Conservation (phyloP, 495 filamentous ascomycete species). For the Daldinia decipiens region DNA sequence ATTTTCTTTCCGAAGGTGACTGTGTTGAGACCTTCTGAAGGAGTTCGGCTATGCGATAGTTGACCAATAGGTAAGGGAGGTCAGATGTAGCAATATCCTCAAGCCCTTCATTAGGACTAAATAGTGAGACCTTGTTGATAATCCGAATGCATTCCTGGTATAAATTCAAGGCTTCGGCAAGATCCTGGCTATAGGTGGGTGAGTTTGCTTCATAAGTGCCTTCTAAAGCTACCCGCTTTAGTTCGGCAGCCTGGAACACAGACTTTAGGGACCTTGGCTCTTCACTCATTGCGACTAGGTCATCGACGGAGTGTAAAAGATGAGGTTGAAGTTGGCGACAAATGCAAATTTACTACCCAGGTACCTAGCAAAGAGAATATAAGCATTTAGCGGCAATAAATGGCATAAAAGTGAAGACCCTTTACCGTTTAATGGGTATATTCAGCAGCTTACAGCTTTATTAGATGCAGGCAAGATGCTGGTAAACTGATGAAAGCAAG, state of each 20-base stretch:
- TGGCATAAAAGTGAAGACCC: background rate
- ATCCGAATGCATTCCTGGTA: constrained; percentile 79
- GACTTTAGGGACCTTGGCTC: constrained; percentile 56
- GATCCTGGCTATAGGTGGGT: constrained; percentile 70
- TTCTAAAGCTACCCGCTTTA: constrained; percentile 52
- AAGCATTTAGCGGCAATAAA: background rate
- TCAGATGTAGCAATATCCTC: constrained; percentile 90
- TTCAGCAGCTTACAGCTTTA: background rate
- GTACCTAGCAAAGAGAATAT: background rate
- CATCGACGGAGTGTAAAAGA: constrained; percentile 6
- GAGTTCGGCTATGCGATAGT: constrained; percentile 50
- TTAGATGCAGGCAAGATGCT: background rate
- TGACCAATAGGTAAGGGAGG: constrained; percentile 70
- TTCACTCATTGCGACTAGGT: constrained; percentile 37
- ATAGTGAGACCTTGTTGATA: constrained; percentile 76
- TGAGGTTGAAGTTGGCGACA: background rate
- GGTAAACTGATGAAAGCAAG: background rate
- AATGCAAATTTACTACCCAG: background rate
- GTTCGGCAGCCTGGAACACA: constrained; percentile 66
- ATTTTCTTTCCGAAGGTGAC: constrained; percentile 68
- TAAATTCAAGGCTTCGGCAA: constrained; percentile 70
- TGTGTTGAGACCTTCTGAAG: constrained; percentile 59
- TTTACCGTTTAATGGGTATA: background rate
- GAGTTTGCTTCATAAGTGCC: constrained; percentile 60
- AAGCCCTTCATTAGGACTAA: constrained; percentile 88